These are phyloP conservation scores for Sporisorium scitamineum DNA, from an alignment of 1,284 basidiomycete species.

Conservation along the genomic window DNA sequence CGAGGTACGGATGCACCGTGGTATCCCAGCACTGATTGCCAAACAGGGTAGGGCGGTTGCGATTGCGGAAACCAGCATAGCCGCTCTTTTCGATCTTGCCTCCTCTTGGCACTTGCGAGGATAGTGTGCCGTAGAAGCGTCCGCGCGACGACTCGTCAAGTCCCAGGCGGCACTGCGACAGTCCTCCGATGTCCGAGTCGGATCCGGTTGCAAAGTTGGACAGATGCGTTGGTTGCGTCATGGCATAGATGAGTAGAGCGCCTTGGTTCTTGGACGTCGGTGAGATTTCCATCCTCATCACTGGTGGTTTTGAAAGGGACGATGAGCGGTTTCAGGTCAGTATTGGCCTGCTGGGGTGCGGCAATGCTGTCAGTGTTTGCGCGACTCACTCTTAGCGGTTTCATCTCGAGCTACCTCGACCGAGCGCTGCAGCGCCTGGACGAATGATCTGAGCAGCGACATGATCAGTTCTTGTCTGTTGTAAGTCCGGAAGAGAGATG, in stretches of 20 bases:
- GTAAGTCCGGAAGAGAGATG: neutral
- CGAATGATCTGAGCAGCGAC: slow-evolving; percentile 51
- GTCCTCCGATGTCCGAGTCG: slow-evolving; percentile 86
- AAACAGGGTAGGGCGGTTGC: slow-evolving; percentile 77
- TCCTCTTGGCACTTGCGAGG: slow-evolving; percentile 67
- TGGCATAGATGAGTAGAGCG: slow-evolving; percentile 53
- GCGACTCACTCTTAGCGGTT: slow-evolving; percentile 52
- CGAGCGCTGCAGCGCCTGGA: slow-evolving; percentile 59
- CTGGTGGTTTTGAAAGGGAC: slow-evolving; percentile 8
- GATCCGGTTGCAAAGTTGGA: slow-evolving; percentile 77
- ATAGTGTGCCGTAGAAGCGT: slow-evolving; percentile 69
- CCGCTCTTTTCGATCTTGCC: slow-evolving; percentile 70
- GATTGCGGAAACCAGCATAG: slow-evolving; percentile 83
- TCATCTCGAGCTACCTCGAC: slow-evolving; percentile 58
- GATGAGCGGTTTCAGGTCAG: slow-evolving; percentile 4
- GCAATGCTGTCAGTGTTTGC: neutral
- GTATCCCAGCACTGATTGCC: slow-evolving; percentile 85
- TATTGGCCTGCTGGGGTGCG: neutral
- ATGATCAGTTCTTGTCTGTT: slow-evolving; percentile 17
- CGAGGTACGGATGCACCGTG: slow-evolving; percentile 81
- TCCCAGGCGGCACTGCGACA: slow-evolving; percentile 73
- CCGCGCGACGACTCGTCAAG: slow-evolving; percentile 56
- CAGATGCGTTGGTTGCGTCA: slow-evolving; percentile 48
- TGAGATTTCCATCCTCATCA: slow-evolving; percentile 65
- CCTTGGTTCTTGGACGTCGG: slow-evolving; percentile 47